Evolutionary conservation across 2,329 filamentous ascomycete genomes (phyloP).

Genomic region (Torrubiella hemipterigena): DNA sequence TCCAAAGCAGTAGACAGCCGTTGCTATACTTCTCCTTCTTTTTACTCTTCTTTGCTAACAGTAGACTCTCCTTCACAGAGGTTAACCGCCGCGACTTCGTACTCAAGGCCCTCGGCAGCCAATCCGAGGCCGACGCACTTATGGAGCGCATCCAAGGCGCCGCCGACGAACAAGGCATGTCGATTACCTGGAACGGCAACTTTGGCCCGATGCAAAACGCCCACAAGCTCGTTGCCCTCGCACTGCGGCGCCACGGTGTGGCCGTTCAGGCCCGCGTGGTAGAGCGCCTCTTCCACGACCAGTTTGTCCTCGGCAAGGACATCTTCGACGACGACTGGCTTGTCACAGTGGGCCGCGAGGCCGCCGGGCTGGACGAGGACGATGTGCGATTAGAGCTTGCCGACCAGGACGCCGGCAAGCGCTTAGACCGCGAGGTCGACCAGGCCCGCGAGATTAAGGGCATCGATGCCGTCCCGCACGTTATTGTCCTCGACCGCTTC

Average conservation of each 20-base stretch:
- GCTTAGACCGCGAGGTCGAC: constrained; percentile 18
- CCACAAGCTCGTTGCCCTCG: constrained; percentile 34
- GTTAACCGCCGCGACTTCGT: constrained; percentile 16
- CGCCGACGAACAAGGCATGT: constrained; percentile 23
- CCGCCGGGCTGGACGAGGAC: constrained; percentile 16
- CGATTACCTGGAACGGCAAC: constrained; percentile 26
- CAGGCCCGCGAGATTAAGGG: constrained; percentile 15
- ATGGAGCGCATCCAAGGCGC: constrained; percentile 17
- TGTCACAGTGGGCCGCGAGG: constrained; percentile 17
- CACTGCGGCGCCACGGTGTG: constrained; percentile 17
- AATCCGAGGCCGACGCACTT: constrained; percentile 14
- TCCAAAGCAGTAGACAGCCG: not conserved
- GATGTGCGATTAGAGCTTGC: constrained; percentile 17
- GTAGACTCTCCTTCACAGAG: not conserved
- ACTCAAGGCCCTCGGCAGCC: constrained; percentile 24
- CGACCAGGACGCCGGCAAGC: constrained; percentile 13
- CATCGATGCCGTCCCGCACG: constrained; percentile 60
- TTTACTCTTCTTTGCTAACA: too few species aligned
- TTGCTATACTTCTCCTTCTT: too few species aligned
- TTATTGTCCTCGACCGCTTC: constrained; percentile 57
- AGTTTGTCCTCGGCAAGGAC: constrained; percentile 29
- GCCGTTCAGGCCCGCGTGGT: constrained; percentile 26
- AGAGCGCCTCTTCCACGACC: constrained; percentile 26
- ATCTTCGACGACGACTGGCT: constrained; percentile 28
- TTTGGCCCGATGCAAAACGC: constrained; percentile 32